Evolutionary conservation across 495 filamentous ascomycete genomes (phyloP).

Genomic region (Aspergillus panamensis): DNA sequence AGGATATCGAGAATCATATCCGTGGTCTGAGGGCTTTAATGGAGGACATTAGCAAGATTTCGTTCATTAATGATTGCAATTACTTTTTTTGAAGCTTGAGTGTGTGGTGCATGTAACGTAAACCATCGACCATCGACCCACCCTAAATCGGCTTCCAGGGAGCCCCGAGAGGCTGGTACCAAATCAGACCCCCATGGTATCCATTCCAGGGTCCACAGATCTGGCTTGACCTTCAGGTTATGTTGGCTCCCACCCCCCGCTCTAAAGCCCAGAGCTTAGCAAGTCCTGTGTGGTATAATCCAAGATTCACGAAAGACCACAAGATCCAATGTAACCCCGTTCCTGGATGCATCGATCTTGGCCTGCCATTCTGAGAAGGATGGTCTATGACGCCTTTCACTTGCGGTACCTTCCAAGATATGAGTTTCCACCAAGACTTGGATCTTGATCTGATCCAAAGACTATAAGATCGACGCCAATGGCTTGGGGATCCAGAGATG

Average conservation of each 20-base stretch:
- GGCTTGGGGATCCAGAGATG: not conserved
- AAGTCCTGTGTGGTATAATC: not conserved
- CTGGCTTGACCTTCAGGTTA: not conserved
- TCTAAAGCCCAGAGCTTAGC: not conserved
- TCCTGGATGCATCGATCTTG: not conserved
- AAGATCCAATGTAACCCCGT: not conserved
- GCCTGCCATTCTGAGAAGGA: not conserved
- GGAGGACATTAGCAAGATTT: not conserved
- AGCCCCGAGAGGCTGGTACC: too few species aligned
- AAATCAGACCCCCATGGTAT: too few species aligned
- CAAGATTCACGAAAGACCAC: not conserved
- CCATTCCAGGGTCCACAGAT: not conserved
- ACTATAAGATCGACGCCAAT: not conserved
- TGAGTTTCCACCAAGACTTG: not conserved
- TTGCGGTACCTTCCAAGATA: not conserved
- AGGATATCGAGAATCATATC: too few species aligned
- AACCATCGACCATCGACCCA: not conserved
- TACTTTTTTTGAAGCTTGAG: not conserved
- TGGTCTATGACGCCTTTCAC: not conserved
- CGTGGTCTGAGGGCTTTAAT: not conserved
- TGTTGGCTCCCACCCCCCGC: not conserved
- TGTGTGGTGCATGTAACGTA: not conserved
- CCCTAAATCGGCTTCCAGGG: not conserved
- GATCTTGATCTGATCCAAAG: not conserved
- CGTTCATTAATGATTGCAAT: too few species aligned